Conservation (phyloP, 441 rosid species). For the Gossypium trilobum region DNA sequence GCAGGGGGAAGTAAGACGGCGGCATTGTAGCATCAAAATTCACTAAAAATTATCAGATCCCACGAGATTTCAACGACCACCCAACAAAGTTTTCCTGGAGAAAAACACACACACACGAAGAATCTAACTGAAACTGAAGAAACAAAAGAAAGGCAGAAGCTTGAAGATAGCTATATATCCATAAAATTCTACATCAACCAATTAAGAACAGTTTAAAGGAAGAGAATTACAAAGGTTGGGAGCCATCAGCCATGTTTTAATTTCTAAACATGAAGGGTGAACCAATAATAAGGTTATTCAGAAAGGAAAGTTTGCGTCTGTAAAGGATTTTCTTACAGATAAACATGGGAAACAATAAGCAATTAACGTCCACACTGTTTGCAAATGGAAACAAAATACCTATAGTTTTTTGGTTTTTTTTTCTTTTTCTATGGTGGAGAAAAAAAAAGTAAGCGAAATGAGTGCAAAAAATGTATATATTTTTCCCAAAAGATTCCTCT, state of each 20-base stretch:
- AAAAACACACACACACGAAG: background rate
- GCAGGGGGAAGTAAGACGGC: conserved; percentile 73
- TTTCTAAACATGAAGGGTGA: background rate
- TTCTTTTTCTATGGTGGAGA: conserved; percentile 17
- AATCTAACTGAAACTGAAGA: background rate
- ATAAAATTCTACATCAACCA: no score
- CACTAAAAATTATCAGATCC: background rate
- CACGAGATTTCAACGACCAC: background rate
- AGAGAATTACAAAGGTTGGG: no score
- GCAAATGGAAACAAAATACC: conserved; percentile 26
- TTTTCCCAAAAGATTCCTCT: conserved; percentile 21
- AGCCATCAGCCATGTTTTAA: background rate
- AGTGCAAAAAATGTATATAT: conserved; percentile 11
- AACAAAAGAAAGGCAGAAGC: background rate
- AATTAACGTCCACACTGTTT: background rate
- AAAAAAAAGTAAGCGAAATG: background rate
- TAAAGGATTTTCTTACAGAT: background rate
- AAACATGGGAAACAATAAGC: background rate
- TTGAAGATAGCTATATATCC: no score
- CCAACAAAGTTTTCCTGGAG: background rate
- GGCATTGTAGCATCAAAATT: conserved; percentile 29
- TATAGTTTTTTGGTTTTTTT: conserved; percentile 16
- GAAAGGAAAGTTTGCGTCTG: background rate
- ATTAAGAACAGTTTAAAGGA: no score
- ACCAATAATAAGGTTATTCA: background rate